Evolutionary conservation across 768 basidiomycete species (phyloP), one percentile per base, ranked within the genome.

Genomic region (Termitomyces sp.): DNA sequence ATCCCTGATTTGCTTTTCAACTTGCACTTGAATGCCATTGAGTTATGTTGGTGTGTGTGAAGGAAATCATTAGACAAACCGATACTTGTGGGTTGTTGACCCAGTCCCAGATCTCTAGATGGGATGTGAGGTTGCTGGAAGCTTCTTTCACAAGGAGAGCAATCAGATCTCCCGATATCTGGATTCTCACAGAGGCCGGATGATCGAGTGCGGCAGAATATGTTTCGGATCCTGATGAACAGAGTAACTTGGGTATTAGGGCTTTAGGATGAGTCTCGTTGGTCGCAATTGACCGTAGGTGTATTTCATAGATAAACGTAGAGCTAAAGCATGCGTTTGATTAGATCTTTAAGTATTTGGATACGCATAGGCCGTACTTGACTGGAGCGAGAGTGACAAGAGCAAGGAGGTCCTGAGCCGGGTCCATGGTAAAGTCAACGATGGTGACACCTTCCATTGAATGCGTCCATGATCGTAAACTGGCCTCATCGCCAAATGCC

Each of bases 381-480:
- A 69, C 64, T 39, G 76, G 70, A 0, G 79, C 73, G 12, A 78
- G 68, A 3, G 77, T 72, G 16, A 84, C 77, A 13, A 85, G 75
- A 13, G 81, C 78, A 16, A 84, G 70, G 4, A 85, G 66, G 67
- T 84, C 81, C 67, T 82, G 81, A 5, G 75, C 71, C 12, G 80
- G 81, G 68, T 82, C 81, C 76, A 84, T 82, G 0, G 82, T 82
- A 53, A 84, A 83, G 61, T 85, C 82, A 27, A 81, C 73, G 58
- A 82, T 75, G 46, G 70, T 73, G 22, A 78, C 54, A 39, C 76
- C 75, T 13, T 67, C 69, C 70, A 80, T 78, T 27, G 67, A 50
- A 60, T 81, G 78, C 1, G 75, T 77, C 81, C 81, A 81, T 37
- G 67, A 69, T 55, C 70, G 69, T 58, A 75, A 58, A 36, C 68